Conservation (phyloP, 345 rosid genomes). For the Pistacia vera region DNA sequence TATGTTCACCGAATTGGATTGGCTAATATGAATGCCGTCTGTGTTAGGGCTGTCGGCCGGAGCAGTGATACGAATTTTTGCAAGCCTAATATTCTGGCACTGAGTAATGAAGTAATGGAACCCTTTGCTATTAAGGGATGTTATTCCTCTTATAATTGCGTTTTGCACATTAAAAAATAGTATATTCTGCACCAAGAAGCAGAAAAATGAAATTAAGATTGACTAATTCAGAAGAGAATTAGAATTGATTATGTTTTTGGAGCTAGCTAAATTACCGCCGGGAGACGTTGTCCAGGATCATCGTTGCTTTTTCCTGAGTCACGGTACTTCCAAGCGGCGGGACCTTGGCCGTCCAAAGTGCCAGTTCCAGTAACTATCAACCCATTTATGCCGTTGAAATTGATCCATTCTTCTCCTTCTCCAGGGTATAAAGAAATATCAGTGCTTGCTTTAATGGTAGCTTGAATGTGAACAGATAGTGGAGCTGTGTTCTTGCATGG, state of each 20-base stretch:
- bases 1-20: conserved; percentile 49
- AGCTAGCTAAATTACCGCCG: conserved; percentile 28
- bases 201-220: background rate
- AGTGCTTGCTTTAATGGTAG: conserved; percentile 35
- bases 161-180: conserved; percentile 38
- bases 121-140: conserved; percentile 65
- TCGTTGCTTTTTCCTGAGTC: background rate
- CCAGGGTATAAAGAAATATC: conserved; percentile 30
- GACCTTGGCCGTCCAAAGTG: conserved; percentile 67
- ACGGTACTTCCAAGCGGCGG: conserved; percentile 50
- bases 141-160: conserved; percentile 38
- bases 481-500: conserved; percentile 42
- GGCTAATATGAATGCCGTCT: conserved; percentile 73
- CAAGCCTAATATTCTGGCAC: conserved; percentile 35
- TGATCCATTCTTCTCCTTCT: conserved; percentile 45
- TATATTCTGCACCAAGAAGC: conserved; percentile 35
- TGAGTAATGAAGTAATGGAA: conserved; percentile 50
- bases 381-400: conserved; percentile 48
- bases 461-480: conserved; percentile 36
- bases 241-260: background rate
- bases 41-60: conserved; percentile 66
- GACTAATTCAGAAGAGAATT: background rate
- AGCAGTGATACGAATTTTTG: conserved; percentile 33
- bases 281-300: conserved; percentile 22
- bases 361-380: conserved; percentile 59